Evolutionary conservation across 805 yeast species (phyloP), one percentile per base, ranked within the genome.

Genomic region (Sugiyamaella boreocaroliniensis): DNA sequence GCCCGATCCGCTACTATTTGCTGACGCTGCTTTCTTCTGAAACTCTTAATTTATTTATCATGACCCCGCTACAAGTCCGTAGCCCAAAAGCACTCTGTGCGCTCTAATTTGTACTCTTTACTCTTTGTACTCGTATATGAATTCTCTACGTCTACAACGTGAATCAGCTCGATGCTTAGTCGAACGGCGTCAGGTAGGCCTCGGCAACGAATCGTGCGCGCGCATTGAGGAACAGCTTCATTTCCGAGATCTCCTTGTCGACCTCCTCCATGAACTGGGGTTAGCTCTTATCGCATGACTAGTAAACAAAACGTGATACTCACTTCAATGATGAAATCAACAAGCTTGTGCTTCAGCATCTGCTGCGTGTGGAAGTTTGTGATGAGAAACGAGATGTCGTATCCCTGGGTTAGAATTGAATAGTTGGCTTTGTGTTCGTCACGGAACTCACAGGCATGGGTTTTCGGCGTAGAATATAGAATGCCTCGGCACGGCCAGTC

Each of bases 141-240:
- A 22, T 22, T 22, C 26, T 22, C 26, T 22, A 22, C 26, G 26
- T 22, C 26, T 22, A 22, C 26, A 22, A 4, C 3, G 26, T 22
- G 26, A 22, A 22, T 22, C 37, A 3, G 37, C 37, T 10, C 37
- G 4, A 32, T 32, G 37, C 37, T 64, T 70, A 86, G 65, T 88
- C 96, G 66, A 89, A 89, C 49, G 93, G 95, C 43, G 90, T 86
- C 61, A 92, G 76, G 69, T 89, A 92, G 7, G 96, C 92, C 71
- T 93, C 99, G 26, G 99, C 99, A 47, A 89, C 95, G 56, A 89
- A 92, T 75, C 99, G 85, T 12, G 99, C 99, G 67, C 99, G 81
- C 12, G 99, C 97, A 66, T 93, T 93, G 68, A 93, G 79, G 69
- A 92, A 93, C 69, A 93, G 78, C 72, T 93, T 93, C 95, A 93